Evolutionary conservation across 169 alveolate species (phyloP), one percentile per base, ranked within the genome.

Genomic region (Plasmodium relictum): DNA sequence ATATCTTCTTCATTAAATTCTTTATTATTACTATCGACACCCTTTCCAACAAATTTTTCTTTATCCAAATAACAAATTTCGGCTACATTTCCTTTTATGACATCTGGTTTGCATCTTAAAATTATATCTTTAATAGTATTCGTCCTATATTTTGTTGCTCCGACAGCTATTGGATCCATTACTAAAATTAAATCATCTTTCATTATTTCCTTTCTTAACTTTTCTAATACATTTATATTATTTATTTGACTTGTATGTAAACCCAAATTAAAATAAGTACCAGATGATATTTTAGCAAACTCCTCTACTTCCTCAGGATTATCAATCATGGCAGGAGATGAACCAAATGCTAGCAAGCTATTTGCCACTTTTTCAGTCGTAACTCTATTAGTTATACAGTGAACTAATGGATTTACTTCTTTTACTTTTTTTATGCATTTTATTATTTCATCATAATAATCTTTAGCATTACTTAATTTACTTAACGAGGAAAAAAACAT

Each of bases 321-420:
- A 58, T 85, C 91, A 42, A 85, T 85, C 91, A 85, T 70, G 10
- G 91, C 86, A n/a, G 86, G 91, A 31, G 91, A 70, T 1, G 86
- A 39, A 12, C 86, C 86, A 85, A 85, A 85, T 18, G 91, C 91
- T 14, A 85, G 10, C 44, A 85, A 68, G 69, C 86, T 85, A 65
- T 68, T 85, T 69, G 91, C 86, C 1, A 85, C 66, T 56, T 85
- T 85, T 85, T 85, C 87, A 8, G 91, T 68, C 22, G 86, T 85
- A 69, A 85, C 91, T 70, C 86, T 54, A 65, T 69, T 85, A 6
- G 91, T 68, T 58, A 85, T 85, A 14, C 86, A 85, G 22, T 68
- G 91, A 22, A 85, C 86, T 18, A 85, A 52, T 14, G 91, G 86
- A 63, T 85, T 85, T 5, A 48, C 24, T 18, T n/a, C 41, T 41